Evolutionary conservation across 805 yeast species (phyloP).

Genomic region (Starmerella bacillaris): DNA sequence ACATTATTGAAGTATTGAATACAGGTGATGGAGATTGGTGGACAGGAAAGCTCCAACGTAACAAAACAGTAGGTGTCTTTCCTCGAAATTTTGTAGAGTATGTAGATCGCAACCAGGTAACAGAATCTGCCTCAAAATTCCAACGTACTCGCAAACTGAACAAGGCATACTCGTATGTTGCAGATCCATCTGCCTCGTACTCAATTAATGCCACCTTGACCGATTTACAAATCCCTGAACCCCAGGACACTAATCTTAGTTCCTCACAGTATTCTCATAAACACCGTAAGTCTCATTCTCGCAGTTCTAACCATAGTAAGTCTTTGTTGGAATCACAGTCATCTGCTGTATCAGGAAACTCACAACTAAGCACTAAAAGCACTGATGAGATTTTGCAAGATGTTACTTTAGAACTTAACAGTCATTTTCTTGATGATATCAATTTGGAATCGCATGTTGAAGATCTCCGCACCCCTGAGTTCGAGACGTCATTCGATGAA

Average conservation of each 20-base stretch:
- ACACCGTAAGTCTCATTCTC: not conserved
- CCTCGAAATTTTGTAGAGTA: slow-evolving; percentile 72
- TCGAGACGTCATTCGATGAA: slow-evolving; percentile 2
- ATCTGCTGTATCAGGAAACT: slow-evolving; percentile 1
- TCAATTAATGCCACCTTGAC: slow-evolving; percentile 1
- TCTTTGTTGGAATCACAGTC: not conserved
- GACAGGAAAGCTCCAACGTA: slow-evolving; percentile 66
- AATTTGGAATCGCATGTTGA: slow-evolving; percentile 10
- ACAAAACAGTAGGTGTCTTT: slow-evolving; percentile 66
- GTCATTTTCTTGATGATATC: slow-evolving; percentile 12
- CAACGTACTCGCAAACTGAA: not conserved
- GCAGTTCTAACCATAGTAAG: not conserved
- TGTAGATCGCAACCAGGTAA: slow-evolving; percentile 20
- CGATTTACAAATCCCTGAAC: slow-evolving; percentile 12
- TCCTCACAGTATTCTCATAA: not conserved
- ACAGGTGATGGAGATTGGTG: slow-evolving; percentile 84
- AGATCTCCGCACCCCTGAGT: slow-evolving; percentile 10
- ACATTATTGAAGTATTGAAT: slow-evolving; percentile 64
- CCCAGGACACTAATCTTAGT: not conserved
- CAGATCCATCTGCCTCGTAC: not conserved
- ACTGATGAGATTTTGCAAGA: slow-evolving; percentile 19
- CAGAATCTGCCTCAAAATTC: slow-evolving; percentile 9
- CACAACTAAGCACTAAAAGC: slow-evolving; percentile 10
- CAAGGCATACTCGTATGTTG: slow-evolving; percentile 2
- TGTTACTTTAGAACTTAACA: slow-evolving; percentile 17